These are phyloP conservation scores for Bryoglossum gracile DNA, from an alignment of 495 filamentous ascomycete genomes.

Conservation along the genomic window DNA sequence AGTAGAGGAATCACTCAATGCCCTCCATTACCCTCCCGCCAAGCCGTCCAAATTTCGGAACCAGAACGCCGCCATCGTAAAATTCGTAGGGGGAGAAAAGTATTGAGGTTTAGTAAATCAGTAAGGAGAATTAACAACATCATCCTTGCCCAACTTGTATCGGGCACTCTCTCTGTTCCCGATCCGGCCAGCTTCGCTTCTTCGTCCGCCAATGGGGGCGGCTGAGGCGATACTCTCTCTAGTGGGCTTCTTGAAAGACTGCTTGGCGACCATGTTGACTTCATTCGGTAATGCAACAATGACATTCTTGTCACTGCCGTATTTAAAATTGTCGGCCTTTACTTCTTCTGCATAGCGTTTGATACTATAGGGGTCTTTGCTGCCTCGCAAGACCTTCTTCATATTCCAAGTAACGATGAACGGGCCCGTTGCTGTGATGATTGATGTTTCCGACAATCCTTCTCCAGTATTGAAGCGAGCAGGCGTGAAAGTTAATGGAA, in stretches of 20 bases:
- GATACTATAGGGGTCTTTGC: conserved; percentile 86
- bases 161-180: conserved; percentile 43
- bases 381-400: conserved; percentile 72
- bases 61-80: conserved; percentile 4
- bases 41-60: neutral
- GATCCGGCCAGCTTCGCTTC: conserved; percentile 42
- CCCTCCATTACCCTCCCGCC: neutral
- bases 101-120: conserved; percentile 28
- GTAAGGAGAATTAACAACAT: conserved; percentile 82
- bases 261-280: conserved; percentile 91
- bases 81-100: neutral
- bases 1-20: neutral
- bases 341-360: conserved; percentile 93
- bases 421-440: conserved; percentile 94
- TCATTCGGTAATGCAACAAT: conserved; percentile 96
- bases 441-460: conserved; percentile 73
- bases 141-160: conserved; percentile 59
- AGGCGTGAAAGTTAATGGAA: conserved; percentile 76
- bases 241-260: conserved; percentile 78
- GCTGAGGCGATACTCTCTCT: conserved; percentile 79
- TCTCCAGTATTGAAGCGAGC: conserved; percentile 92
- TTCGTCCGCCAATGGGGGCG: conserved; percentile 23
- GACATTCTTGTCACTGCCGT: conserved; percentile 92
- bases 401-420: conserved; percentile 97
- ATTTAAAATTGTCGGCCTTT: conserved; percentile 98